Evolutionary conservation across 257 asterid genomes (phyloP).

Genomic region (Ligustrum vulgare): DNA sequence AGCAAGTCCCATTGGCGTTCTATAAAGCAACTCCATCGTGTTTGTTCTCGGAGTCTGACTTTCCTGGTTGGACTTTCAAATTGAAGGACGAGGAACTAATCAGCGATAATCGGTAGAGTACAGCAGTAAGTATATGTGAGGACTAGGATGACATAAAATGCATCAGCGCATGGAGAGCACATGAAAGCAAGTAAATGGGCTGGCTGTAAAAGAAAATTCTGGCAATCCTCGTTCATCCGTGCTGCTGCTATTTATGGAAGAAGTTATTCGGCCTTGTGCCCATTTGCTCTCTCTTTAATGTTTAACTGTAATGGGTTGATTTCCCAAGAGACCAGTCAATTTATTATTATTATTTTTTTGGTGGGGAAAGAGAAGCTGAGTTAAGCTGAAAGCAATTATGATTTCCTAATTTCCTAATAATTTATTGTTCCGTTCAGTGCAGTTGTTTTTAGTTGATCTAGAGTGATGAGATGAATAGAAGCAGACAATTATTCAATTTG

Average conservation of each 20-base stretch:
- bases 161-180: conserved; percentile 33
- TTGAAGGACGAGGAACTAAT: conserved; percentile 29
- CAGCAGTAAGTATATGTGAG: conserved; percentile 5
- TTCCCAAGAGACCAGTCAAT: not conserved
- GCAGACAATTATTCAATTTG: not conserved
- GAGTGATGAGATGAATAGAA: not conserved
- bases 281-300: not conserved
- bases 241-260: not conserved
- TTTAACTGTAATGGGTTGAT: not conserved
- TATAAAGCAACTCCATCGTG: conserved; percentile 67
- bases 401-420: not conserved
- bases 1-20: conserved; percentile 90
- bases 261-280: not conserved
- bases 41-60: conserved; percentile 68
- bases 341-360: not conserved
- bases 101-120: not conserved
- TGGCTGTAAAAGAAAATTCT: not conserved
- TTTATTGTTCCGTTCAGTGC: not conserved
- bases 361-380: not conserved
- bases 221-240: not conserved
- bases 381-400: not conserved
- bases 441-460: not conserved
- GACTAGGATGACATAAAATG: conserved; percentile 40
- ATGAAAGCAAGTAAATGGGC: not conserved
- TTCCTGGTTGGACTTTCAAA: conserved; percentile 83